A percentile compares a stretch with the other conserved stretches of the same genome.
These are phyloP conservation scores for Populus euphratica DNA, from an alignment of 345 rosid genomes.

Conservation along the genomic window DNA sequence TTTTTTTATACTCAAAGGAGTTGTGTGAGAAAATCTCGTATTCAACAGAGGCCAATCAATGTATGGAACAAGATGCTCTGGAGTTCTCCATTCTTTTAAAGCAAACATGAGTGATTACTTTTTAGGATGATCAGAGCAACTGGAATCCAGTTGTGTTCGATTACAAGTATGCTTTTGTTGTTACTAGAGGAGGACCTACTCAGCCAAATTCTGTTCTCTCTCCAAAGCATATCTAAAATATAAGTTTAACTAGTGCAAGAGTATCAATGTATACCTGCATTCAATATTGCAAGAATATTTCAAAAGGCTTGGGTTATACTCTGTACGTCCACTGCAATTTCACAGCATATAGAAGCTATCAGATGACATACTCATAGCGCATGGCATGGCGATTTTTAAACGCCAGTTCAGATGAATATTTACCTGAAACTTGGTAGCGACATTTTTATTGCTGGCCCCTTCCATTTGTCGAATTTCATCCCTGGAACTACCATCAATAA, in stretches of 20 bases:
- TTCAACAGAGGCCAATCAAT: background rate
- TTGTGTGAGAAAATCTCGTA: too few species aligned
- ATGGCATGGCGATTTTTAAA: background rate
- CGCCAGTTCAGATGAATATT: background rate
- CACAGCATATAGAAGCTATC: background rate
- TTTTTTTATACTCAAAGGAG: background rate
- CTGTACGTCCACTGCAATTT: conserved; percentile 72
- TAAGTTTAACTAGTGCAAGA: background rate
- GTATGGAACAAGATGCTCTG: background rate
- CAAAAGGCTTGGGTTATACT: conserved; percentile 58
- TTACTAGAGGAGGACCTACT: background rate
- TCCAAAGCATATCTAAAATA: background rate
- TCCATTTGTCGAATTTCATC: conserved; percentile 42
- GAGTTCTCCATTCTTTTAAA: background rate
- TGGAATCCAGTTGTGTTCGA: background rate
- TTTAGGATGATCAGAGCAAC: background rate
- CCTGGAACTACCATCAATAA: conserved; percentile 35
- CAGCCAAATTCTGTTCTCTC: background rate
- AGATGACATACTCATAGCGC: background rate
- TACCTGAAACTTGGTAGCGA: conserved; percentile 94
- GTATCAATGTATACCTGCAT: conserved; percentile 55
- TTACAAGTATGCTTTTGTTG: background rate
- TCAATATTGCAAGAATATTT: conserved; percentile 77
- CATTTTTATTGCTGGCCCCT: conserved; percentile 65
- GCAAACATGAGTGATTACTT: background rate